Conservation (phyloP, 192 early-diverging fungal genomes). For the Coemansia guatemalensis region DNA sequence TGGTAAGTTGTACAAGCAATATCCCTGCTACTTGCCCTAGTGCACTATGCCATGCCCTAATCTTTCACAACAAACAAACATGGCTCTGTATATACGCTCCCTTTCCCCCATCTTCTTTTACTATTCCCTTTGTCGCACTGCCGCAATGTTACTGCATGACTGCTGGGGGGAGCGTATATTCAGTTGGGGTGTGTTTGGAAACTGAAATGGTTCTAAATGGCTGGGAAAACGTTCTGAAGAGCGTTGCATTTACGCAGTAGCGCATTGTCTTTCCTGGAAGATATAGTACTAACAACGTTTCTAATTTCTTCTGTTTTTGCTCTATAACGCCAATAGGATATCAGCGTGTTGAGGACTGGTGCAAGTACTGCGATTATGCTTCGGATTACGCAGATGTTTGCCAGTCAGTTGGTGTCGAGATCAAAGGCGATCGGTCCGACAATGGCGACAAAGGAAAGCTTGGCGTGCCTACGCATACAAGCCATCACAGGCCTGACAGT, state of each 20-base stretch:
- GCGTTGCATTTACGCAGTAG: no score
- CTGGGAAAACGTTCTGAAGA: no score
- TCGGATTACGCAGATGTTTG: slow-evolving; percentile 36
- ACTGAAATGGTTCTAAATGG: no score
- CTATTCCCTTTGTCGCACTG: no score
- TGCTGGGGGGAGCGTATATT: neutral
- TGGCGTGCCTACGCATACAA: slow-evolving; percentile 5
- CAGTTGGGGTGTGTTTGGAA: no score
- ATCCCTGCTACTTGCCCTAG: no score
- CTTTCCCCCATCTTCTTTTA: no score
- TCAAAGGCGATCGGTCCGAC: neutral
- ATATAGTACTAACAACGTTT: slow-evolving; percentile 9
- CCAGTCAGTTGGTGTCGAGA: slow-evolving; percentile 30
- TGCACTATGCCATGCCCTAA: no score
- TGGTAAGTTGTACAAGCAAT: slow-evolving; percentile 30
- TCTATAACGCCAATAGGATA: slow-evolving; percentile 23
- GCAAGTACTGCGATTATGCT: slow-evolving; percentile 47
- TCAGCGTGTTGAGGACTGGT: slow-evolving; percentile 55
- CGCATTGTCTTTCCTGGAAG: neutral
- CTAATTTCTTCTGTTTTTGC: neutral
- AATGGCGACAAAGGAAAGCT: slow-evolving; percentile 1
- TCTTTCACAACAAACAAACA: no score
- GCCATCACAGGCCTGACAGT: neutral
- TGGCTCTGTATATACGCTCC: no score
- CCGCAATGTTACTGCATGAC: no score